A percentile compares a stretch with the other conserved stretches of the same genome.
These are phyloP conservation scores for Termitomyces sp. DNA, from an alignment of 1,284 basidiomycete species.

Conservation along the genomic window DNA sequence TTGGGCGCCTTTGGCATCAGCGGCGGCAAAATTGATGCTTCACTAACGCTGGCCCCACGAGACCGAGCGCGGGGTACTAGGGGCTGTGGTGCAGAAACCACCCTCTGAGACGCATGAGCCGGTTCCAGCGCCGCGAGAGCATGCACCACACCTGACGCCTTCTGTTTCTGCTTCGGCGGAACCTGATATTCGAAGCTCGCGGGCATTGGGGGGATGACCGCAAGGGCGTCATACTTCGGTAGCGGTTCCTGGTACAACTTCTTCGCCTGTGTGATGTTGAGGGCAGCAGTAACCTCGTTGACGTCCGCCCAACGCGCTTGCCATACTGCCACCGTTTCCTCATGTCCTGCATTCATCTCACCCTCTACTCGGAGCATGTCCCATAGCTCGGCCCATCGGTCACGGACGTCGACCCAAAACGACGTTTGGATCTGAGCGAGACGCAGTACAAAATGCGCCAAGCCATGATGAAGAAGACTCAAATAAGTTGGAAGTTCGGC, in stretches of 20 bases:
- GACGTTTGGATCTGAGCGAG: constrained; percentile 51
- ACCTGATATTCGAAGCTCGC: constrained; percentile 9
- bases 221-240: constrained; percentile 1
- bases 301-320: constrained; percentile 58
- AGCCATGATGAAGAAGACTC: constrained; percentile 50
- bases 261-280: constrained; percentile 37
- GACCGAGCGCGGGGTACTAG: constrained; percentile 15
- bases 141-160: constrained; percentile 16
- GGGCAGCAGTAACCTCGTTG: constrained; percentile 38
- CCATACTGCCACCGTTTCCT: constrained; percentile 69
- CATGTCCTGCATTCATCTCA: constrained; percentile 59
- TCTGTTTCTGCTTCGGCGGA: constrained; percentile 4
- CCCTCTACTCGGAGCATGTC: constrained; percentile 71
- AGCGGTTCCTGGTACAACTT: constrained; percentile 25
- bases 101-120: constrained; percentile 5
- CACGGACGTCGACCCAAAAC: constrained; percentile 54
- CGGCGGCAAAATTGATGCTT: background rate
- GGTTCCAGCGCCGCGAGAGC: constrained; percentile 24
- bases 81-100: constrained; percentile 19
- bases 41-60: constrained; percentile 20
- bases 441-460: constrained; percentile 43
- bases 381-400: constrained; percentile 72
- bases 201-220: background rate
- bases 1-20: constrained; percentile 7
- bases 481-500: constrained; percentile 65